A percentile compares a stretch with the other conserved stretches of the same genome.
These are phyloP conservation scores for Neltuma alba DNA, from an alignment of 306 rosid genomes.

Conservation along the genomic window DNA sequence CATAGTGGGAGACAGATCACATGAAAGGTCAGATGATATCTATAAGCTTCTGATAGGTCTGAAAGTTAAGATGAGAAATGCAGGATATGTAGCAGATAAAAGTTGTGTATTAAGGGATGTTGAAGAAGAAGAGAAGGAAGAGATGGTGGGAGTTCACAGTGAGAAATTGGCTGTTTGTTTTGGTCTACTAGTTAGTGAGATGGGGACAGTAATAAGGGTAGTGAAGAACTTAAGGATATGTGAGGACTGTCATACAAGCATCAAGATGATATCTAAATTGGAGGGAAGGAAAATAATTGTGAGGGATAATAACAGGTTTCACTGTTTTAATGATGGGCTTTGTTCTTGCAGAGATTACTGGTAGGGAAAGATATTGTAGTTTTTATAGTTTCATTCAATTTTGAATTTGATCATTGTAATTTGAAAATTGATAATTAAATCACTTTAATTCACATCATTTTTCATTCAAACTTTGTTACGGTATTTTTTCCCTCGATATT, in stretches of 20 bases:
- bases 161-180: constrained; percentile 61
- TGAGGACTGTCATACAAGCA: constrained; percentile 19
- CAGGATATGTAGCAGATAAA: constrained; percentile 45
- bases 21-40: constrained; percentile 47
- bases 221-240: constrained; percentile 22
- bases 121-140: constrained; percentile 62
- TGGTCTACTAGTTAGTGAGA: constrained; percentile 48
- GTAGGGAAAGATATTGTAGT: no score
- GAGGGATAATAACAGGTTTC: constrained; percentile 27
- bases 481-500: not conserved
- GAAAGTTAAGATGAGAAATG: constrained; percentile 41
- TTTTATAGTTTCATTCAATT: not conserved
- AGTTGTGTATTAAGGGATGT: constrained; percentile 53
- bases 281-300: constrained; percentile 26
- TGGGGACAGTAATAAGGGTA: not conserved
- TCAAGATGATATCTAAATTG: constrained; percentile 18
- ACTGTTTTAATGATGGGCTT: constrained; percentile 20
- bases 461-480: not conserved
- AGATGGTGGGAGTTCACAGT: constrained; percentile 55
- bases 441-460: not conserved
- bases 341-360: constrained; percentile 27
- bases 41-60: constrained; percentile 40
- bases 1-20: no score
- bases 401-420: not conserved
- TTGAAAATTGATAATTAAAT: not conserved